phyloP scores from a whole-genome alignment of 257 asterid species.

The Dorcoceras hygrometricum region DNA sequence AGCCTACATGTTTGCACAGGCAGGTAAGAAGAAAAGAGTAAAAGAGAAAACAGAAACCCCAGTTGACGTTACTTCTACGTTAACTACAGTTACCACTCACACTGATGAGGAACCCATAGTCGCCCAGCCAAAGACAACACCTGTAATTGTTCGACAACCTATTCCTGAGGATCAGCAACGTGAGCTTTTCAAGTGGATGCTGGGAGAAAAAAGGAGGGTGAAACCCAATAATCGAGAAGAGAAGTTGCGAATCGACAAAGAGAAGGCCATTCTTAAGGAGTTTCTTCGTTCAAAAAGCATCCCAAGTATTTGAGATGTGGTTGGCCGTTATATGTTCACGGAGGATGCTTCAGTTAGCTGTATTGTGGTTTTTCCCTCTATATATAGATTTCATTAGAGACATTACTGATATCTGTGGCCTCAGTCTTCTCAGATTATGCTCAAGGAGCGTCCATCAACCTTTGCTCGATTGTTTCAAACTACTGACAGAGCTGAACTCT shows the following conservation, averaged over 20 bases:
- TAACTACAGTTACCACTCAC: conserved; percentile 34
- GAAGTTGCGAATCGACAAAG: conserved; percentile 52
- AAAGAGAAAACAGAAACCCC: conserved; percentile 33
- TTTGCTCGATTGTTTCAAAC: not conserved
- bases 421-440: not conserved
- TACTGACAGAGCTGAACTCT: not conserved
- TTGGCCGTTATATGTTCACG: conserved; percentile 19
- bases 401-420: not conserved
- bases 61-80: conserved; percentile 34
- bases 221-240: conserved; percentile 50
- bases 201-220: conserved; percentile 64
- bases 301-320: conserved; percentile 35
- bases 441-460: not conserved
- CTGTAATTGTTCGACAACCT: conserved; percentile 42
- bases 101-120: conserved; percentile 32
- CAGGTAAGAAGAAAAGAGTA: conserved; percentile 40
- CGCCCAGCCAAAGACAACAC: conserved; percentile 36
- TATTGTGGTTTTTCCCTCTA: conserved; percentile 8
- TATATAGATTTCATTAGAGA: not conserved
- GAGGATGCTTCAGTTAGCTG: conserved; percentile 14
- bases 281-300: conserved; percentile 46
- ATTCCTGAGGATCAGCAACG: conserved; percentile 57
- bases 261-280: conserved; percentile 63
- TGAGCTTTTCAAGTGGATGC: conserved; percentile 64
- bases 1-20: conserved; percentile 56